Percentiles rank a stretch among this genome's conserved stretches.
These are phyloP conservation scores for Starmerella powellii DNA, from an alignment of 805 yeast species.

Conservation along the genomic window DNA sequence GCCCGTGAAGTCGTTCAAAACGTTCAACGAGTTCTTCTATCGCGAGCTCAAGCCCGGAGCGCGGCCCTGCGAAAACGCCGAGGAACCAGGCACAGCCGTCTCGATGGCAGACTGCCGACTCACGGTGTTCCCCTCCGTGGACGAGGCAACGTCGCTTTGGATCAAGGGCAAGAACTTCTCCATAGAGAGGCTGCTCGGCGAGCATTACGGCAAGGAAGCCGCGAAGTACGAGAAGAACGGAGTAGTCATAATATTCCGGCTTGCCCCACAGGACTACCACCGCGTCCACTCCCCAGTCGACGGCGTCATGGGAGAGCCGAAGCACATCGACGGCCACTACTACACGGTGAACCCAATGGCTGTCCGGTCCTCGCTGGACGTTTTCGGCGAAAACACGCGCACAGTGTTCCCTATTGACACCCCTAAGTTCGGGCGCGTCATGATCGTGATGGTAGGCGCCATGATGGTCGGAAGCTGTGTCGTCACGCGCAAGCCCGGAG, in stretches of 20 bases:
- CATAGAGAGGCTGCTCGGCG: conserved; percentile 45
- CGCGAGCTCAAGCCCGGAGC: conserved; percentile 61
- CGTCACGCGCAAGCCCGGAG: conserved; percentile 52
- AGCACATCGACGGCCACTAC: conserved; percentile 72
- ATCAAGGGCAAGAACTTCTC: conserved; percentile 75
- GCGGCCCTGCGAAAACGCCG: conserved; percentile 53
- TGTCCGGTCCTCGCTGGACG: conserved; percentile 72
- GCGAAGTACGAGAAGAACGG: conserved; percentile 38
- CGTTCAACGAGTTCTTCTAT: conserved; percentile 85
- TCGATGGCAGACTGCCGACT: conserved; percentile 87
- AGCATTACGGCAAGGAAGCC: conserved; percentile 31
- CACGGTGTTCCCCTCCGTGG: conserved; percentile 50
- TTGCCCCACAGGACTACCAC: conserved; percentile 97
- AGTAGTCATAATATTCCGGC: conserved; percentile 58
- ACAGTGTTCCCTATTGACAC: conserved; percentile 67
- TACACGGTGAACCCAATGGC: conserved; percentile 98
- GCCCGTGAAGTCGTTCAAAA: conserved; percentile 41
- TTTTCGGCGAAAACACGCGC: conserved; percentile 82
- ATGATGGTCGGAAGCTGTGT: conserved; percentile 97
- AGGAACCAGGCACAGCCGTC: conserved; percentile 39
- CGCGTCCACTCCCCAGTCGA: conserved; percentile 81
- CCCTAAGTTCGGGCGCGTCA: conserved; percentile 60
- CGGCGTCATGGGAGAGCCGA: conserved; percentile 57
- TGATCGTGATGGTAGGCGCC: conserved; percentile 82
- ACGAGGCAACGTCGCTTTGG: conserved; percentile 66